Base-by-base conservation (phyloP, 176 grass and related monocot species). In the Bothriochloa decipiens region DNA sequence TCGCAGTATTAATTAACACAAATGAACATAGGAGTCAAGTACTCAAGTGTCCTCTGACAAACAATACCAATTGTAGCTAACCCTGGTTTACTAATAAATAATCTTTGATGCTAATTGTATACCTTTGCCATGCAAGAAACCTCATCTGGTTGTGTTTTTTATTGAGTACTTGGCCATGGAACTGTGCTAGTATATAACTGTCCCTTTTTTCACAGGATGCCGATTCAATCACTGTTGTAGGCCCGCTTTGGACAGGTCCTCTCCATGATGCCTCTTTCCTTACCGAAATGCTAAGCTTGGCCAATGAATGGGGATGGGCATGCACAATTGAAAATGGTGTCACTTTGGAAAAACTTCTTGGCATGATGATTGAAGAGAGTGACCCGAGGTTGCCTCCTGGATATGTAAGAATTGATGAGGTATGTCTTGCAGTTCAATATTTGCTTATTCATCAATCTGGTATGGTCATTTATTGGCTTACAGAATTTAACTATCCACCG, bases 391-490 rank as follows among this genome's bases (percentile, higher is more conserved):
- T 98, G 29, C 93, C 91, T 41, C 93, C 96, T 89, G 93, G 93
- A 89, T 98, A 94, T 77, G 94, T 95, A 78, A 93, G 90, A 94
- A 74, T 95, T 78, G 93, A 95, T 73, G 93, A 98, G 96, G 93
- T 83, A 83, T 58, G n/a, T 90, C 9, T 40, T 74, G 18, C 26
- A 76, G 60, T 76, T 78, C 42, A 35, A 68, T 35, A 49, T 80
- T 81, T 16, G 62, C 27, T 55, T 35, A 66, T 66, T 84, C 11
- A 3, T 6, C 33, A 46, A 43, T 83, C 23, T 88, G 3, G 39
- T 17, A 74, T 26, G 16, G 39, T 16, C 12, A 35, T 49, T 78
- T 85, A 42, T 84, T 66, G 10, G 78, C 32, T 77, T 88, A 45
- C 29, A 11, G 4, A 81, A 33, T 58, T 58, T 60, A 60, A 60